Evolutionary conservation across 2,329 filamentous ascomycete species (phyloP).

Genomic region (Stagonosporopsis chrysanthemi): DNA sequence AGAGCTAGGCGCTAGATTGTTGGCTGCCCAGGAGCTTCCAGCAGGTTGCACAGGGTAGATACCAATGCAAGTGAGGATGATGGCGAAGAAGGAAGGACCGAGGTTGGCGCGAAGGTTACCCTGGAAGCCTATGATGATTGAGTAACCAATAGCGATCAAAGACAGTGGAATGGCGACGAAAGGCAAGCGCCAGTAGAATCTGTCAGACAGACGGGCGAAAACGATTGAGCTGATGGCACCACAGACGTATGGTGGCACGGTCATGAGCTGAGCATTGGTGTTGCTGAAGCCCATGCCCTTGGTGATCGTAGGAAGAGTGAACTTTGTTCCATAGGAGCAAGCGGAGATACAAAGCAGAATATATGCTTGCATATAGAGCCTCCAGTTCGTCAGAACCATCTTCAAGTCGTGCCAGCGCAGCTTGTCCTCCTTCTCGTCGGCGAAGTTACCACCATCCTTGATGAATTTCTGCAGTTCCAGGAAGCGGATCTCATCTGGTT

Average conservation of each 20-base stretch:
- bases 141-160: constrained; percentile 41
- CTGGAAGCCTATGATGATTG: constrained; percentile 51
- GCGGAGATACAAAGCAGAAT: constrained; percentile 36
- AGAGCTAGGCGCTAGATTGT: constrained; percentile 40
- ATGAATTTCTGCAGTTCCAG: constrained; percentile 36
- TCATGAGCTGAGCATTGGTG: constrained; percentile 42
- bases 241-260: constrained; percentile 36
- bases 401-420: constrained; percentile 36
- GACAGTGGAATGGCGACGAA: constrained; percentile 43
- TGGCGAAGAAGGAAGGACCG: constrained; percentile 54
- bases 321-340: constrained; percentile 43
- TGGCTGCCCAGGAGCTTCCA: constrained; percentile 40
- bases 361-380: constrained; percentile 41
- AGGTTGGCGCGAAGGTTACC: constrained; percentile 52
- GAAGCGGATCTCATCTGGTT: constrained; percentile 35
- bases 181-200: constrained; percentile 37
- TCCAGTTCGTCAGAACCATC: constrained; percentile 39
- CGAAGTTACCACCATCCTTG: constrained; percentile 29
- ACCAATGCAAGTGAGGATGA: constrained; percentile 54
- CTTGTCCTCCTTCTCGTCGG: constrained; percentile 26
- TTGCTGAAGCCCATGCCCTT: constrained; percentile 41
- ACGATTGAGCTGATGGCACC: constrained; percentile 36
- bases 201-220: constrained; percentile 34
- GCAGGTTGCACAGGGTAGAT: constrained; percentile 46
- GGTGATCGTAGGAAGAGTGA: constrained; percentile 39